Evolutionary conservation across 1,284 basidiomycete species (phyloP), one percentile per base, ranked within the genome.

Genomic region (Mixia osmundae): DNA sequence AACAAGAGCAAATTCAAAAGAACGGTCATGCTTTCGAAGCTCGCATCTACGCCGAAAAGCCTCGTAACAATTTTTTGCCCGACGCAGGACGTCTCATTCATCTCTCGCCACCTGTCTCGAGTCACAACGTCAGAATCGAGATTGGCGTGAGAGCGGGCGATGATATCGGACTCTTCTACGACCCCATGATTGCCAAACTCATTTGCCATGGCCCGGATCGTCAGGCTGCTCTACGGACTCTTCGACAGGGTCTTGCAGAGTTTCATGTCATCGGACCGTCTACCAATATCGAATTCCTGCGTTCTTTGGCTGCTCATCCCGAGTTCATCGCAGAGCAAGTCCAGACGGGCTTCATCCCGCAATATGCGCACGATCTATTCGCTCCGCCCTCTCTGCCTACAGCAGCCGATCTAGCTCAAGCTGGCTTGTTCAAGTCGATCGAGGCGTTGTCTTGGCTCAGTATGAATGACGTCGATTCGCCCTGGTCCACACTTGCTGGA

Each of bases 11-110:
- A 24, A 72, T 94, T 37, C 76, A 74, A 14, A 71, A 80, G 38
- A 68, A 77, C 3, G 85, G 87, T 2, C 83, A 91, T 49, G 77
- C 85, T 0, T 91, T 91, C 48, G 85, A 91, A 58, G 83, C 82
- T 10, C 71, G 85, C n/a, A 87, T 94, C 47, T 94, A 94, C 54
- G 87, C 85, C 5, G 85, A 94, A 57, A 79, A 85, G 48, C 82
- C 82, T n/a, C 48, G 79, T 30, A 52, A 56, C 38, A 70, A 77
- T 54, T 94, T 91, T 61, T 65, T 91, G 4, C 85, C 85, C 1
- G 85, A 91, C 51, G 82, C 79, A 14, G 85, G 85, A 1, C 63
- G 64, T 5, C 63, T 91, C 3, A 57, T 78, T 8, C 76, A 85
- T 55, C 67, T 85, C 33, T 45, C 57, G 1, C 48, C 65, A 39